phyloP scores from a whole-genome alignment of 164 flowering plant genomes.

The Kalanchoe fedtschenkoi region DNA sequence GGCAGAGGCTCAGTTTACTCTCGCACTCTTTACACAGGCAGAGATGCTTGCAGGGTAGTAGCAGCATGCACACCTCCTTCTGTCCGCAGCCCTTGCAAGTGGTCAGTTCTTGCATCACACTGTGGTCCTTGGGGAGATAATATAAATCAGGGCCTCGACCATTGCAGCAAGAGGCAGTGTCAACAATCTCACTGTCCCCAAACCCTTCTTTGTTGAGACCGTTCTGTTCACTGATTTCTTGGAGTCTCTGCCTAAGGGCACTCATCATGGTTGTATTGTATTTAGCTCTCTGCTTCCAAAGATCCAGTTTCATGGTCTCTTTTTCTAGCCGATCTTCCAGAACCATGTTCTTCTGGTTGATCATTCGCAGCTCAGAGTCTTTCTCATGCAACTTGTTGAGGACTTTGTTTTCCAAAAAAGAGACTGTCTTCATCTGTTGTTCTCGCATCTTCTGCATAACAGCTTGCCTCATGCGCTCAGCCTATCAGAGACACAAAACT shows the following conservation, averaged over 20 bases:
- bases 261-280: constrained; percentile 58
- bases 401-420: constrained; percentile 45
- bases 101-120: constrained; percentile 40
- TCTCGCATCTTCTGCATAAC: constrained; percentile 60
- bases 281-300: constrained; percentile 72
- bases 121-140: constrained; percentile 38
- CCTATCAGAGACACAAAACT: constrained; percentile 30
- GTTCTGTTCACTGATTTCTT: constrained; percentile 54
- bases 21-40: constrained; percentile 86
- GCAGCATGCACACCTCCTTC: constrained; percentile 64
- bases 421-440: constrained; percentile 46
- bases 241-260: constrained; percentile 54
- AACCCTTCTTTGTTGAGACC: constrained; percentile 76
- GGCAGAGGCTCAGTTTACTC: constrained; percentile 62
- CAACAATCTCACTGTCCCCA: constrained; percentile 82
- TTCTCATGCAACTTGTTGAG: constrained; percentile 60
- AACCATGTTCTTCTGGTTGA: constrained; percentile 57
- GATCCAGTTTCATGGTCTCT: constrained; percentile 43
- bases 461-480: constrained; percentile 54
- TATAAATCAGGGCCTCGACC: constrained; percentile 48
- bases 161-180: constrained; percentile 77
- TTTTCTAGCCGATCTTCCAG: constrained; percentile 58
- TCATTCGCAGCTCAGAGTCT: constrained; percentile 53
- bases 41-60: constrained; percentile 87
- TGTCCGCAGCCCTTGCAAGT: constrained; percentile 68